Conservation (phyloP, 805 yeast genomes). For the Candida gorgasii region DNA sequence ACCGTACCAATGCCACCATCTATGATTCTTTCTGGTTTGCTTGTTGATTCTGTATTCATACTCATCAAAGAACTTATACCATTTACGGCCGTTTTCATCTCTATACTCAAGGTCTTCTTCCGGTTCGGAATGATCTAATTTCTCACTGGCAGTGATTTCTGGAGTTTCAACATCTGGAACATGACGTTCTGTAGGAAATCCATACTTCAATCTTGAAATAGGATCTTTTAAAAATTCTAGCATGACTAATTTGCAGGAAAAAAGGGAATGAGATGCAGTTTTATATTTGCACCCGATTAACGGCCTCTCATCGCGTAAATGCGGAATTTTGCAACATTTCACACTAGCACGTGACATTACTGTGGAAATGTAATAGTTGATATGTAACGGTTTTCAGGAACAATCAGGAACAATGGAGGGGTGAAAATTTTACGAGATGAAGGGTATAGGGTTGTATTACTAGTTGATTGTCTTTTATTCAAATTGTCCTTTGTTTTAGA, state of each 20-base stretch:
- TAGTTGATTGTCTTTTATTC: no score
- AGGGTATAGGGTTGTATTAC: no score
- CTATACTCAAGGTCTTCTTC: conserved; percentile 25
- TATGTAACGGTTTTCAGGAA: not conserved
- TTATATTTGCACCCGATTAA: not conserved
- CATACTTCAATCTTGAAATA: conserved; percentile 15
- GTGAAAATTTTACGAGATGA: no score
- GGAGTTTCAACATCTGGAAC: not conserved
- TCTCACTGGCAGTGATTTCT: conserved; percentile 1
- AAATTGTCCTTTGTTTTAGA: no score
- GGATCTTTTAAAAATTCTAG: conserved; percentile 11
- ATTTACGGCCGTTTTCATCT: conserved; percentile 34
- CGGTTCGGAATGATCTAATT: conserved; percentile 3
- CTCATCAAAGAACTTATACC: conserved; percentile 50
- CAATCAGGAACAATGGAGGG: not conserved
- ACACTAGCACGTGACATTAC: not conserved
- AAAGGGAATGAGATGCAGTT: not conserved
- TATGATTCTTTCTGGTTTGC: conserved; percentile 25
- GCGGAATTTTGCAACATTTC: conserved; percentile 3
- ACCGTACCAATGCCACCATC: conserved; percentile 48
- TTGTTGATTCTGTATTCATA: conserved; percentile 55
- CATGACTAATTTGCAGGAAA: not conserved
- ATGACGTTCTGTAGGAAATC: conserved; percentile 14
- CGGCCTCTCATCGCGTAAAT: not conserved
- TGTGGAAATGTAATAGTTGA: not conserved